Base-by-base conservation (phyloP, 1,284 basidiomycete species). In the Amylostereum chailletii region DNA sequence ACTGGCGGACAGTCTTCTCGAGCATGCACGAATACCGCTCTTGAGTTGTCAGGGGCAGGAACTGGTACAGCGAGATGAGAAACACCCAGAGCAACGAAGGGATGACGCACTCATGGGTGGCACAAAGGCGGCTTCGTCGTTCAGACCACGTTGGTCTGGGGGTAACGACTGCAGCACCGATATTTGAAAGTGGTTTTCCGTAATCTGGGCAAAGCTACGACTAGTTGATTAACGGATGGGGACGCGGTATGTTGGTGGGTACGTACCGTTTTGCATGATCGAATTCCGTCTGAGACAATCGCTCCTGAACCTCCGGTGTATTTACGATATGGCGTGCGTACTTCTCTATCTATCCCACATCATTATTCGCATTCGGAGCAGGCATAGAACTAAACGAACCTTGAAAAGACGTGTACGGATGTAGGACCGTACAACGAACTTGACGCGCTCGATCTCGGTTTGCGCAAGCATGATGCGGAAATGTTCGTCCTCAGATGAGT, bases 371-470 rank as follows among this genome's bases (percentile, higher is more conserved):
- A 10, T 30, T 44, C 3, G 37, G 27, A 10, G 11, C 34, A 11
- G 47, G 2, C 2, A 34, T 29, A 54, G 5, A 9, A 7, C 6
- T n/a, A 30, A n/a, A 59, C 72, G 46, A 52, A 88, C 92, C 77
- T 96, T 96, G 71, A 77, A 82, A 48, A 94, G 63, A 53, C 93
- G 72, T 34, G 86, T 89, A n/a, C 92, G 76, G 3, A 94, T 77
- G 62, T 94, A 95, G 1, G 86, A 87, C 49, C 91, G 70, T 27
- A 94, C 81, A 51, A 94, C 78, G 61, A 90, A 96, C 66, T 92
- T 93, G 58, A 91, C 87, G 40, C 93, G 79, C 65, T 96, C 93
- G 60, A 94, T 81, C 66, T 96, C 93, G 0, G 90, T 93, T 67
- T 94, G 90, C 0, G 91, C 92, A 43, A 95, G 81, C 71, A 91